Base-by-base conservation (phyloP, 331 rosid genomes). In the Stylosanthes scabra region DNA sequence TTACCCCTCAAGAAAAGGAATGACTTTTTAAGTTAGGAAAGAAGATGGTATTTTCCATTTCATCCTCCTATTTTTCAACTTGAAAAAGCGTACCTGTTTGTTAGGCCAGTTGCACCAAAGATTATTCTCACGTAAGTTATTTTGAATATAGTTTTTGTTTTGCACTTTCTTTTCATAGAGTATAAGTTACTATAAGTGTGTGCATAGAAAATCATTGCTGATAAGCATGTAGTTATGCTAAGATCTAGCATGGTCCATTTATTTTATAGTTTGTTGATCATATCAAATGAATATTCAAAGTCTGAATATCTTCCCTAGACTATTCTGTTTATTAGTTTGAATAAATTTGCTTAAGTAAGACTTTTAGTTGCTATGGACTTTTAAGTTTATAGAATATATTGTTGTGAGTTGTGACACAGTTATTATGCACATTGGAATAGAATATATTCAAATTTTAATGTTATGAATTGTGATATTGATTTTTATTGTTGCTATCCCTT, bases 301-400 rank as follows among this genome's bases (percentile, higher is more conserved):
- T 61, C 58, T 69, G 11, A 2, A 40, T 45, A 41, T 45, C 15
- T 69, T 28, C 41, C 34, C 51, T 69, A n/a, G 64, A 66, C 63
- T 41, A 16, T 59, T 76, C 54, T 67, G 55, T 76, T 76, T 58
- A 11, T 58, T 59, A 9, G n/a, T 34, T 11, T 58, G 63, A 25
- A 49, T 27, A 59, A 51, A 25, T 68, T 39, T 63, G 28, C 47
- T 66, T 58, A 57, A 50, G 14, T 20, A 39, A 59, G 63, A 59
- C 16, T 49, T 28, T 42, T 50, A 20, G 40, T 50, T 70, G 3
- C 16, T 51, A 25, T 16, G 57, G n/a, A 59, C 57, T 47, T 13
- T 27, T 44, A 49, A 54, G 37, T 70, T 37, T n/a, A 20, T 20
- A 20, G 25, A 20, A 20, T 20, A 20, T 20, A 20, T 20, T 20